phyloP scores from a whole-genome alignment of 1,139 yeast genomes.

The Geotrichum siamense region DNA sequence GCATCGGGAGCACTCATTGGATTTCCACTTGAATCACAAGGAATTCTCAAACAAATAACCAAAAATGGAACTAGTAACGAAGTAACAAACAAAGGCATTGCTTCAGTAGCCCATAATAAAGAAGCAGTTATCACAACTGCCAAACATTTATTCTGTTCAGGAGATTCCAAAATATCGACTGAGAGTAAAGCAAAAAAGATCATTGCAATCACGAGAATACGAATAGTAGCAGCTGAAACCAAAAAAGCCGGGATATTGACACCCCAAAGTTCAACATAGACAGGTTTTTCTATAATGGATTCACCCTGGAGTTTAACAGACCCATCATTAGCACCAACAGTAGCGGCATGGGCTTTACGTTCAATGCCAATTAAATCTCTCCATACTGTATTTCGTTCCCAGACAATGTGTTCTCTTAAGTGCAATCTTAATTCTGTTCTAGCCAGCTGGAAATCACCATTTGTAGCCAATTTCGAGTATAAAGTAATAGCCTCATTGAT shows the following conservation, averaged over 20 bases:
- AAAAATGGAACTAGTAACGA: slow-evolving; percentile 74
- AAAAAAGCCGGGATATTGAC: slow-evolving; percentile 23
- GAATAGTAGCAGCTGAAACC: slow-evolving; percentile 23
- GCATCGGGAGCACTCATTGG: slow-evolving; percentile 60
- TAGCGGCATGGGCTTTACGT: slow-evolving; percentile 55
- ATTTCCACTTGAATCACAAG: slow-evolving; percentile 45
- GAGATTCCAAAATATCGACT: slow-evolving; percentile 49
- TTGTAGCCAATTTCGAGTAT: slow-evolving; percentile 42
- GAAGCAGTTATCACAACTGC: slow-evolving; percentile 78
- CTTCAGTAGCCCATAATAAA: slow-evolving; percentile 87
- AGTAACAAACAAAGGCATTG: slow-evolving; percentile 82
- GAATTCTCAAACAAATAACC: slow-evolving; percentile 63
- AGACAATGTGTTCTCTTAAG: slow-evolving; percentile 83
- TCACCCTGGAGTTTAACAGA: slow-evolving; percentile 20
- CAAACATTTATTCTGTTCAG: slow-evolving; percentile 66
- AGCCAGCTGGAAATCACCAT: slow-evolving; percentile 46
- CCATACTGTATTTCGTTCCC: slow-evolving; percentile 98
- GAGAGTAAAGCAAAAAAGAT: slow-evolving; percentile 46
- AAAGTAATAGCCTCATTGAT: slow-evolving; percentile 44
- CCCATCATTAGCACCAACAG: slow-evolving; percentile 28
- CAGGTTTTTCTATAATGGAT: slow-evolving; percentile 8
- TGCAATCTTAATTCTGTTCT: slow-evolving; percentile 65
- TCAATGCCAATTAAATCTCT: slow-evolving; percentile 89
- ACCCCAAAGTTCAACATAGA: slow-evolving; percentile 20
- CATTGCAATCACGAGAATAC: slow-evolving; percentile 36